phyloP scores from a whole-genome alignment of 495 filamentous ascomycete genomes.

The Annulohypoxylon maeteangense region DNA sequence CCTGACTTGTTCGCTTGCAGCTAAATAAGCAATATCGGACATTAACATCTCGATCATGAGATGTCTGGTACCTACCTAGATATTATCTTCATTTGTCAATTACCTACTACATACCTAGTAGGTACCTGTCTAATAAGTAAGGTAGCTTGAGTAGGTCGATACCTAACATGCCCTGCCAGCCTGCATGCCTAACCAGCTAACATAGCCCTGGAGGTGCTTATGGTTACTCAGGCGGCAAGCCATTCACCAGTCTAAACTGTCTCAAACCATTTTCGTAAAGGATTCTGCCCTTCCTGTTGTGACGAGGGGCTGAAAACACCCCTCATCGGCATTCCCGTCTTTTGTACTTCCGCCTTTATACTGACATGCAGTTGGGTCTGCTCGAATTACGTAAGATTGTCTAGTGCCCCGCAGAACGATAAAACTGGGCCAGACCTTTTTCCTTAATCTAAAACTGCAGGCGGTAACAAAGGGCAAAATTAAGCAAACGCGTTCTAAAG shows the following conservation, averaged over 20 bases:
- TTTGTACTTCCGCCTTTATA: constrained; percentile 23
- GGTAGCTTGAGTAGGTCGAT: constrained; percentile 11
- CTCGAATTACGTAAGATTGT: constrained; percentile 11
- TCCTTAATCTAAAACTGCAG: constrained; percentile 14
- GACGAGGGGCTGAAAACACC: constrained; percentile 15
- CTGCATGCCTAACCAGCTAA: background rate
- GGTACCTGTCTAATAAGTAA: constrained; percentile 20
- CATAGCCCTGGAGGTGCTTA: too few relatives aligned
- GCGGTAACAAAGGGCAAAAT: constrained; percentile 17
- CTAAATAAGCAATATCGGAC: constrained; percentile 7
- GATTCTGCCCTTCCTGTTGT: background rate
- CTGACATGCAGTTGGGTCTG: background rate
- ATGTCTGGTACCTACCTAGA: background rate
- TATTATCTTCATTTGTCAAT: constrained; percentile 2
- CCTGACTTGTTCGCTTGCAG: constrained; percentile 28
- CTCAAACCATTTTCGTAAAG: constrained; percentile 28
- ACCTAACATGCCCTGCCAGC: background rate
- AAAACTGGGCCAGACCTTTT: background rate
- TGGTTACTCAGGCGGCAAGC: constrained; percentile 19
- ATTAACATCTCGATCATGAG: constrained; percentile 9
- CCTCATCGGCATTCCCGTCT: constrained; percentile 36
- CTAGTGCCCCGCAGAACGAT: background rate
- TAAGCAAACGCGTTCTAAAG: constrained; percentile 40
- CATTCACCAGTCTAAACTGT: background rate
- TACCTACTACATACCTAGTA: too few relatives aligned